Evolutionary conservation across 768 basidiomycete species (phyloP), one percentile per base, ranked within the genome.

Genomic region (Udeniomyces megalosporus): DNA sequence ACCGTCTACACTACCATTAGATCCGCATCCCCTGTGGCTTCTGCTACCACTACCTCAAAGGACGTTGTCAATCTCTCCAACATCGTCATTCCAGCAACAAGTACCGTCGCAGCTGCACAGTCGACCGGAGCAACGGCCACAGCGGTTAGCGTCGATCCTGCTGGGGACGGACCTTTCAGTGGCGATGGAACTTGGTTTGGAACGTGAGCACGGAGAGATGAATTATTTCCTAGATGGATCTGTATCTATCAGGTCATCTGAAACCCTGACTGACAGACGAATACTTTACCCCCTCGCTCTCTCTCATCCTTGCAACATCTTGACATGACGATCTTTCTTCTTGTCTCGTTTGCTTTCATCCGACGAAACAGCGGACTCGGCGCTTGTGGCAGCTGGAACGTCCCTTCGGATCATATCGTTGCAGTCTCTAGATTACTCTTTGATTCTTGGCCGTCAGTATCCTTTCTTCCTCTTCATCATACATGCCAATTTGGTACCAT

Each of bases 321-420:
- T n/a, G n/a, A n/a, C n/a, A n/a, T n/a, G n/a, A n/a, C n/a, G n/a
- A n/a, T n/a, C n/a, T n/a, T n/a, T n/a, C n/a, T n/a, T n/a, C n/a
- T n/a, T n/a, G n/a, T n/a, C n/a, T n/a, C n/a, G n/a, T n/a, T n/a
- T n/a, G n/a, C n/a, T n/a, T n/a, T n/a, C n/a, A n/a, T n/a, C n/a
- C n/a, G 35, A 52, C 60, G 24, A 53, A 47, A 34, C 17, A 20
- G 14, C 42, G 83, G 82, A 56, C 77, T 84, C 48, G 82, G 81
- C 58, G 78, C 84, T 14, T 84, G 84, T 70, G 83, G 82, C 48
- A 77, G 79, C 67, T 75, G 72, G 47, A 83, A 82, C 74, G 66
- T 72, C 62, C 0, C 79, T 80, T 68, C 64, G 10, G 77, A 84
- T 58, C 68, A 71, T 69, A 82, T 84, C 66, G 81, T 75, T 61